Evolutionary conservation across 148 eudicot species (phyloP).

Genomic region (Rhododendron kiyosumense): DNA sequence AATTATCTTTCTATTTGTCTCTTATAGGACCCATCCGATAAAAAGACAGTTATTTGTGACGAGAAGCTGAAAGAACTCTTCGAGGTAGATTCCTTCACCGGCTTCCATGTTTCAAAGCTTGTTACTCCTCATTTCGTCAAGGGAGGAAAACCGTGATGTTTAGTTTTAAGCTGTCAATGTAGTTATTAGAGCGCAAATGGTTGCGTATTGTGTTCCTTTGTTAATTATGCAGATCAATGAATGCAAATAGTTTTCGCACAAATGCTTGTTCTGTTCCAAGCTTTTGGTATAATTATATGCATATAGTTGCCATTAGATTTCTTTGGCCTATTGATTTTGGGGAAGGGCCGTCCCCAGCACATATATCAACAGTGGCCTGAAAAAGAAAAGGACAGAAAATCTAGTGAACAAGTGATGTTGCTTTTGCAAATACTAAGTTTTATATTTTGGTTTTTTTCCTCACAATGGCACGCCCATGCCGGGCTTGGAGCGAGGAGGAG

Average conservation of each 20-base stretch:
- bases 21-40: conserved; percentile 65
- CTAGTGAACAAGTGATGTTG: not conserved
- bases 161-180: not conserved
- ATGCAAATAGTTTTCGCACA: not conserved
- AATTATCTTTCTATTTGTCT: not conserved
- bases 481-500: too few species aligned
- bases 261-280: not conserved
- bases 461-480: too few species aligned
- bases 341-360: not conserved
- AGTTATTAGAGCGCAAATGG: not conserved
- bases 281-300: not conserved
- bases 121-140: conserved; percentile 51
- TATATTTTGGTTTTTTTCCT: too few species aligned
- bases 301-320: not conserved
- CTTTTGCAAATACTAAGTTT: too few species aligned
- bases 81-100: conserved; percentile 51
- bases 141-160: conserved; percentile 22
- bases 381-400: too few species aligned
- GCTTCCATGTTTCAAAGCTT: conserved; percentile 57
- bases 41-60: conserved; percentile 59
- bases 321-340: not conserved
- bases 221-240: not conserved
- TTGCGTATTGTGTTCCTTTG: not conserved
- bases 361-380: not conserved
- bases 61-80: conserved; percentile 80